phyloP scores from a whole-genome alignment of 1,284 basidiomycete genomes.

The Leccinum holopus region DNA sequence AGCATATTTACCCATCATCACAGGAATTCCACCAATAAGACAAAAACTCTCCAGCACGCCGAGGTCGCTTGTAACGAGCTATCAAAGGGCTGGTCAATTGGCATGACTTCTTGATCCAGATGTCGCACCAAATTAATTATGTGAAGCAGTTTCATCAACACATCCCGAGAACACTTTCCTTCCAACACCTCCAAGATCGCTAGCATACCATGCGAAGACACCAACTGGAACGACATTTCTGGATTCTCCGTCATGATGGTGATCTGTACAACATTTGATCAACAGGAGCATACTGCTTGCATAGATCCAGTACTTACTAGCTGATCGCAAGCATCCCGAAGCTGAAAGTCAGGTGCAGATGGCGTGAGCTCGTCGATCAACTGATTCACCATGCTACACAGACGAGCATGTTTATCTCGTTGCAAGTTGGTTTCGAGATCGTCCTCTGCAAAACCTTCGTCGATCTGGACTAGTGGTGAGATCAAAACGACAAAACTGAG shows the following conservation, averaged over 20 bases:
- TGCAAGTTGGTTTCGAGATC: constrained; percentile 87
- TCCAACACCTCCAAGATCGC: constrained; percentile 93
- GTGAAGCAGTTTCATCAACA: constrained; percentile 80
- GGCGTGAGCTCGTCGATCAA: constrained; percentile 87
- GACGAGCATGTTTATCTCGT: constrained; percentile 86
- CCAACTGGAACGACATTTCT: constrained; percentile 89
- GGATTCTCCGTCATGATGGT: constrained; percentile 77
- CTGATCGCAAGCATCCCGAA: constrained; percentile 85
- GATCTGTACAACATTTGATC: constrained; percentile 49
- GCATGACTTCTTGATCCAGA: constrained; percentile 1
- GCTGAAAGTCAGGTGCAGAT: constrained; percentile 73
- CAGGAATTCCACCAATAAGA: constrained; percentile 89
- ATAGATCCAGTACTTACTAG: constrained; percentile 53
- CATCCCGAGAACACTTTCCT: constrained; percentile 77
- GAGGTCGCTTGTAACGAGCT: constrained; percentile 87
- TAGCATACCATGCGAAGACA: constrained; percentile 91
- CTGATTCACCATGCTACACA: constrained; percentile 77
- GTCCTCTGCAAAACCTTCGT: constrained; percentile 86
- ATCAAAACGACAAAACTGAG: constrained; percentile 6
- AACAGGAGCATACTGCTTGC: not conserved
- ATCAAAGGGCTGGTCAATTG: constrained; percentile 13
- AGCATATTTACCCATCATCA: constrained; percentile 74
- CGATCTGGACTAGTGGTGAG: constrained; percentile 55
- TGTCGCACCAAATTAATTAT: constrained; percentile 82
- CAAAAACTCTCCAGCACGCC: constrained; percentile 94